Evolutionary conservation across 495 filamentous ascomycete genomes (phyloP).

Genomic region (Penicillium paradoxum): DNA sequence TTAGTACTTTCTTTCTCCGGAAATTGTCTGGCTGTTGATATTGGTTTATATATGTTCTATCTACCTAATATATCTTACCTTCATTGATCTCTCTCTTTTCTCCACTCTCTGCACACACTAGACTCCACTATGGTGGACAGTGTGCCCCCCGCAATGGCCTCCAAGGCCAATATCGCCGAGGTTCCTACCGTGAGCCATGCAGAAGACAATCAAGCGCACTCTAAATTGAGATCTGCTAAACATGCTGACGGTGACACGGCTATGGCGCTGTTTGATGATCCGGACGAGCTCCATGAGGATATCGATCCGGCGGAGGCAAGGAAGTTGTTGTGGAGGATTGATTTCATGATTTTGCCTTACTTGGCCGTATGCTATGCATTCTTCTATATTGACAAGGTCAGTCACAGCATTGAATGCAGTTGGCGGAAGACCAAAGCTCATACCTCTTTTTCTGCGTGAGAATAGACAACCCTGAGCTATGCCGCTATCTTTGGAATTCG

Average conservation of each 20-base stretch:
- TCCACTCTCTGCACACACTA: neutral
- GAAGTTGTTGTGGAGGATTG: slow-evolving; percentile 51
- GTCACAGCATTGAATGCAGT: slow-evolving; percentile 10
- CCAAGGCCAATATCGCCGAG: slow-evolving; percentile 22
- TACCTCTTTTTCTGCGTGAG: neutral
- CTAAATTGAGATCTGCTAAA: slow-evolving; percentile 27
- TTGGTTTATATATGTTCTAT: neutral
- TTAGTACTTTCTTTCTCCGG: too few relatives aligned
- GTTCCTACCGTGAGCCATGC: slow-evolving; percentile 21
- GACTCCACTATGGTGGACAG: slow-evolving; percentile 14
- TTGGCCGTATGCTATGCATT: slow-evolving; percentile 56
- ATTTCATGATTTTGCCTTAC: slow-evolving; percentile 47
- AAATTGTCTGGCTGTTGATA: neutral
- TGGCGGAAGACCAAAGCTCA: too few relatives aligned
- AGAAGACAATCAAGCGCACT: slow-evolving; percentile 20
- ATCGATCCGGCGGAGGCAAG: slow-evolving; percentile 46
- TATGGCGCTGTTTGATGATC: slow-evolving; percentile 40
- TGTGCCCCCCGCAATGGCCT: slow-evolving; percentile 10
- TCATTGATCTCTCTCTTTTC: neutral
- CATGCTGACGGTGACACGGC: slow-evolving; percentile 40
- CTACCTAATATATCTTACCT: neutral
- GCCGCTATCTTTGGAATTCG: slow-evolving; percentile 56
- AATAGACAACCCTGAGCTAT: slow-evolving; percentile 53
- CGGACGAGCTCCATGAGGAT: slow-evolving; percentile 40
- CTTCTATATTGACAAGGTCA: slow-evolving; percentile 54